Evolutionary conservation across 2,329 filamentous ascomycete genomes (phyloP), one percentile per base, ranked within the genome.

Genomic region (Aspergillus sp.): DNA sequence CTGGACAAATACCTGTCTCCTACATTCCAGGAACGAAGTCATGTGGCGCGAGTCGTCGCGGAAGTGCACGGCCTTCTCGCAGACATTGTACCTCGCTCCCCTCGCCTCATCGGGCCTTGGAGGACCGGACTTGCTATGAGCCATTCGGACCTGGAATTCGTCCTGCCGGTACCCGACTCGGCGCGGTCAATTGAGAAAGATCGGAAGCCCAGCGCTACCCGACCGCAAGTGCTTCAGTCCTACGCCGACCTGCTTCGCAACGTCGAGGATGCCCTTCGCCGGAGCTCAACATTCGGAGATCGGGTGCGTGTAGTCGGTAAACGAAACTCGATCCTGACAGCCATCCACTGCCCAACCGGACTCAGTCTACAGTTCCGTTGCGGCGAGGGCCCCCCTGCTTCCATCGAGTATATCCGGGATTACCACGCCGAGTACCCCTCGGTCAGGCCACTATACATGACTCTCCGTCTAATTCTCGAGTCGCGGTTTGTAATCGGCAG

Each of bases 91-190:
- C 68, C 71, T 12, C 62, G 69, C 45, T 56, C 67, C 10, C 73
- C 78, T 6, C 75, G 82, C 58, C 61, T 83, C 2, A 82, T 84
- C 59, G 85, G 85, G 18, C 87, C 85, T 9, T 76, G 82, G 57
- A 70, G 72, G 11, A 85, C 80, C 14, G 82, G 83, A 9, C 71
- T 87, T 39, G 80, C 81, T 0, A 67, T 81, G 55, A 77, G 81
- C 29, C 75, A 77, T 46, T 88, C 86, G 6, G 82, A 84, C 68
- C 74, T 88, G 12, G 82, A 87, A 66, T 82, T 76, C 71, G 78
- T 71, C 54, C 76, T 75, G 63, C 62, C 63, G n/a, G 65, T 74
- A 18, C 56, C 65, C 26, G 70, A 70, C 56, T 56, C 59, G 31
- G 63, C 70, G 18, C 62, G 67, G n/a, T 60, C 68, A 5, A 47